These are phyloP conservation scores for Calonectria montana DNA, from an alignment of 2,329 filamentous ascomycete genomes.

Conservation along the genomic window DNA sequence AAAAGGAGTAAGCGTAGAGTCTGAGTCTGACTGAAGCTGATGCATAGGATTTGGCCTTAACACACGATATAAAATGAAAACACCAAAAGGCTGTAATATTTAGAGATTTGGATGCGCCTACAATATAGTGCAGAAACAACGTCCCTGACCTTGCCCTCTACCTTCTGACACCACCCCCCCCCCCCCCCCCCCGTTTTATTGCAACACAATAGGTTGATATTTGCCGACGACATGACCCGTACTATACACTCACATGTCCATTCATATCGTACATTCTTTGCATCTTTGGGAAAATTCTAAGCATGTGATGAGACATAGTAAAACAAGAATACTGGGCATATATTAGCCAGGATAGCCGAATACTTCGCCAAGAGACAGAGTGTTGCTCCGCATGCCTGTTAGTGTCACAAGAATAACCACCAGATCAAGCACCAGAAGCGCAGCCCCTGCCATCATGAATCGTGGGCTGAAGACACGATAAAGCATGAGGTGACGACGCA, in stretches of 20 bases:
- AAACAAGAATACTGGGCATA: not conserved
- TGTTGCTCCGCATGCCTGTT: constrained; percentile 79
- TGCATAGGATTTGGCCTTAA: not conserved
- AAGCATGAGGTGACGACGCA: constrained; percentile 94
- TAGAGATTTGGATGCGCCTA: constrained; percentile 22
- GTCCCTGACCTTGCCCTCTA: constrained; percentile 3
- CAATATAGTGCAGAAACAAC: constrained; percentile 8
- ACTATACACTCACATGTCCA: constrained; percentile 9
- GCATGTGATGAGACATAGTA: not conserved
- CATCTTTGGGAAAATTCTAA: not conserved
- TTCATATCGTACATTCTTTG: constrained; percentile 30
- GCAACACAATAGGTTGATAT: constrained; percentile 5
- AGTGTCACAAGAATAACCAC: constrained; percentile 78
- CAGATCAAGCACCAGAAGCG: constrained; percentile 82
- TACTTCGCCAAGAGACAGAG: constrained; percentile 82
- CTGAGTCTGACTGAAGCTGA: not conserved
- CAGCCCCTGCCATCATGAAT: constrained; percentile 83
- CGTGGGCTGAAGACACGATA: constrained; percentile 93
- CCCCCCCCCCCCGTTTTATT: not conserved
- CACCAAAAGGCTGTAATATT: constrained; percentile 23
- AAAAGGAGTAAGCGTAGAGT: not conserved
- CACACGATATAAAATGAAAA: constrained; percentile 15
- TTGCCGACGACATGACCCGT: not conserved
- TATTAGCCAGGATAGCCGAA: constrained; percentile 80
- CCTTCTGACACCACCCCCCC: constrained; percentile 11